These are phyloP conservation scores for Wickerhamomyces rabaulensis DNA, from an alignment of 805 yeast species.

Conservation along the genomic window DNA sequence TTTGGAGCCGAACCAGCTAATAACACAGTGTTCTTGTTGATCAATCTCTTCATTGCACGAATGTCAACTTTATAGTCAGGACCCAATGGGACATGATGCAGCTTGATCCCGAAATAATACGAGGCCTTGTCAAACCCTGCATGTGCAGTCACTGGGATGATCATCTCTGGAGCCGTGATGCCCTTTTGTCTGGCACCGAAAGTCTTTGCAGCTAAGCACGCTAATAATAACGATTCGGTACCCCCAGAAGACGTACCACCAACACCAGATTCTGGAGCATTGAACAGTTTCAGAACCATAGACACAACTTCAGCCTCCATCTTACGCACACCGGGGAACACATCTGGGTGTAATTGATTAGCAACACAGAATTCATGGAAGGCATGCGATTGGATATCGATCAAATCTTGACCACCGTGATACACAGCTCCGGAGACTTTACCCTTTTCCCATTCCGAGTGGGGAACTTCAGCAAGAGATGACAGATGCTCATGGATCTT, in stretches of 20 bases:
- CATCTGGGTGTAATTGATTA: slow-evolving; percentile 95
- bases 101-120: slow-evolving; percentile 79
- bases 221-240: slow-evolving; percentile 82
- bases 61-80: slow-evolving; percentile 68
- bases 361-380: slow-evolving; percentile 77
- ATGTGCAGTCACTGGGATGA: slow-evolving; percentile 86
- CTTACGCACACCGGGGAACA: slow-evolving; percentile 91
- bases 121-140: slow-evolving; percentile 96
- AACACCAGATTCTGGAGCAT: slow-evolving; percentile 65
- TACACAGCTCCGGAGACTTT: slow-evolving; percentile 93
- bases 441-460: slow-evolving; percentile 81
- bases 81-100: slow-evolving; percentile 76
- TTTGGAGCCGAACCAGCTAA: slow-evolving; percentile 95
- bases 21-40: slow-evolving; percentile 76
- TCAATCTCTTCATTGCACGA: slow-evolving; percentile 52
- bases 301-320: slow-evolving; percentile 95
- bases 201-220: slow-evolving; percentile 86
- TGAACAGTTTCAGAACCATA: slow-evolving; percentile 77
- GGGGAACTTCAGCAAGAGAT: slow-evolving; percentile 44
- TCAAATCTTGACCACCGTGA: slow-evolving; percentile 84
- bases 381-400: slow-evolving; percentile 70
- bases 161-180: slow-evolving; percentile 71
- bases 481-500: slow-evolving; percentile 49
- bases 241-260: slow-evolving; percentile 95
- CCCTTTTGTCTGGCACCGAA: slow-evolving; percentile 56